Base-by-base conservation (phyloP, 2,329 filamentous ascomycete genomes). In the Diaporthe sp. region DNA sequence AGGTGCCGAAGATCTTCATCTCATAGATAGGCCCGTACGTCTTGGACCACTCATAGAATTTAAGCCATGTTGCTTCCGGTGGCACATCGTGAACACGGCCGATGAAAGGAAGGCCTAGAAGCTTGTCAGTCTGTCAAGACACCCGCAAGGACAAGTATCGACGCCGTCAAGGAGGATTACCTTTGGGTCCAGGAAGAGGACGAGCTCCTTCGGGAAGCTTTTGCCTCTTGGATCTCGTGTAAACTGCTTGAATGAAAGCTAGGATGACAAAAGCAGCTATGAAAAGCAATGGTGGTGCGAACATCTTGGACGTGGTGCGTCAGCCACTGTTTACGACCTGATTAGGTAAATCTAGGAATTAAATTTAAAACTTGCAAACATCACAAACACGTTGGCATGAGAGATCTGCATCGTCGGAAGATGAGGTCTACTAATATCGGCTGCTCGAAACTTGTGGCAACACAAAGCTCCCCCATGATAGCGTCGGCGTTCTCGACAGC, bases 1-100 rank as follows among this genome's bases (percentile, higher is more conserved):
- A 82, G 4, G 82, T 82, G 28, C 86, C 87, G 53, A 88, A 88
- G 28, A 87, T 86, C 75, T 86, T 81, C 62, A 83, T 85, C 78
- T 87, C 82, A 78, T 87, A 88, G 73, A 88, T 88, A 10, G 86
- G 86, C 1, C 87, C 86, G 75, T 85, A 88, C 44, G 82, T 79
- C 79, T 87, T 84, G 75, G 82, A 83, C 86, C 87, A 88, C 76
- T 88, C 85, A 76, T 85, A 85, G 76, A 88, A 87, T 79, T 88
- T 88, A 37, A 88, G 76, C 86, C 86, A 88, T 28, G 86, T 82
- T 49, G 79, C 80, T 49, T 85, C 81, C 19, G 80, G 77, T 1
- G 87, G 86, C 4, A 88, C 79, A 79, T 88, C 86, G 75, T 88
- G 86, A 22, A 88, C 80, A 22, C 86, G 83, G 7, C 87, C 87